Evolutionary conservation across 2,329 filamentous ascomycete species (phyloP), one percentile per base, ranked within the genome.

Genomic region (Pestalotiopsis sp.): DNA sequence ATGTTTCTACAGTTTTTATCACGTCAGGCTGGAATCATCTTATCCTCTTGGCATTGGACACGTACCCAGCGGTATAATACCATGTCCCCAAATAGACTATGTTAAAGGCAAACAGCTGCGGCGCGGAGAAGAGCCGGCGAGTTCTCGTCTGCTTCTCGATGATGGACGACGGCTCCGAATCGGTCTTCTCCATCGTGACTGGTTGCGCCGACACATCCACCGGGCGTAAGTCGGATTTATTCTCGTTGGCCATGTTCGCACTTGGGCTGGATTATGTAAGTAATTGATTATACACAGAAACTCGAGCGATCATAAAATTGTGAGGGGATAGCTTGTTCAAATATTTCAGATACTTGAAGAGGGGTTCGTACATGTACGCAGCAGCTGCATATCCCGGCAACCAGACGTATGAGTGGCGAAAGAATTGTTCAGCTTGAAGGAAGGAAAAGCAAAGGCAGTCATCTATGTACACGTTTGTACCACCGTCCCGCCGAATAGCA

Each of bases 111-210:
- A 66, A 66, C 17, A 66, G 31, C 64, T 66, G 64, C 25, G 45
- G 3, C 23, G 64, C 20, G 7, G 64, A 66, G n/a, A 66, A 66
- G 0, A 66, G 25, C 11, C 64, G 64, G 27, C 64, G 45, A 3
- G 64, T 66, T 38, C 64, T 56, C 20, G 64, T 66, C 12, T 66
- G 64, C 64, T 66, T 56, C 20, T 66, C 64, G 5, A 66, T n/a
- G 23, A 20, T 23, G 13, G 61, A 49, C n/a, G 61, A n/a, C n/a
- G 45, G 17, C 20, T 52, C 45, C 11, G 45, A 52, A 3, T n/a
- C 6, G 3, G 45, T 23, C 45, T 52, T 52, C 2, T 52, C 45
- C 45, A 52, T 52, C 20, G 45, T 9, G n/a, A 59, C 57, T 59
- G 57, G 17, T 23, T 59, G 57, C 23, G 23, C 57, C 57, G 27